A percentile compares a stretch with the other conserved stretches of the same genome.
Evolutionary conservation across 2,329 filamentous ascomycete species (phyloP).

Genomic region (Thermothelomyces thermophilus): DNA sequence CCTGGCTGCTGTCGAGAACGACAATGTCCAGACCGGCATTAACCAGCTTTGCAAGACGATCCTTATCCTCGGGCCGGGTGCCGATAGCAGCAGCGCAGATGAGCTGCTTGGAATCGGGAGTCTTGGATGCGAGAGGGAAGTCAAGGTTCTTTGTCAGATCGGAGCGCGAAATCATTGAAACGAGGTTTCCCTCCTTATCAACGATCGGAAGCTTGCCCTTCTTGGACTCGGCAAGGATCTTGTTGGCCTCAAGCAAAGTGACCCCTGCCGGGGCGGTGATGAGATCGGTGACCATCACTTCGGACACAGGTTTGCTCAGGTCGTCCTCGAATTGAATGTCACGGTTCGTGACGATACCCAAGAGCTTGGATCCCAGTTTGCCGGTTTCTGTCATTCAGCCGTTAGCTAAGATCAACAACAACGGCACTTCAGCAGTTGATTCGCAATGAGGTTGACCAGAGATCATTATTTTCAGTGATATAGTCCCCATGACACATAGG

Average conservation of each 20-base stretch:
- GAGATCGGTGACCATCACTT: constrained; percentile 93
- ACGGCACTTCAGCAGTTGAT: constrained; percentile 26
- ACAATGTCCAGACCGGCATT: constrained; percentile 95
- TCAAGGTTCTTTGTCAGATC: constrained; percentile 98
- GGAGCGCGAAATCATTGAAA: constrained; percentile 88
- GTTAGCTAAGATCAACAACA: constrained; percentile 31
- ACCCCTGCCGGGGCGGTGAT: constrained; percentile 81
- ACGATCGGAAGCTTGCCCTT: constrained; percentile 97
- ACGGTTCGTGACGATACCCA: constrained; percentile 95
- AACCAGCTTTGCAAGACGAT: constrained; percentile 76
- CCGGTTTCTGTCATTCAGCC: constrained; percentile 62
- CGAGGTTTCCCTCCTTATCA: constrained; percentile 73
- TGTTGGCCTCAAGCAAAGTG: constrained; percentile 81
- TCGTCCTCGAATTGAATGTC: constrained; percentile 95
- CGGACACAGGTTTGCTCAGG: constrained; percentile 63
- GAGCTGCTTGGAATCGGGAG: constrained; percentile 94
- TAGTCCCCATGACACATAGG: constrained; percentile 80
- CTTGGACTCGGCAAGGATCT: constrained; percentile 88
- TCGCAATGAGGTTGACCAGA: constrained; percentile 23
- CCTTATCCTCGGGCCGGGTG: constrained; percentile 88
- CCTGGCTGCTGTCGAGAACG: constrained; percentile 91
- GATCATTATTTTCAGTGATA: constrained; percentile 41
- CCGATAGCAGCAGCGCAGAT: constrained; percentile 93
- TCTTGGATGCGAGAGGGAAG: constrained; percentile 93
- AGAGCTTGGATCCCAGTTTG: constrained; percentile 86